A percentile compares a stretch with the other conserved stretches of the same genome.
Evolutionary conservation across 345 rosid species (phyloP).

Genomic region (Syzygium aromaticum): DNA sequence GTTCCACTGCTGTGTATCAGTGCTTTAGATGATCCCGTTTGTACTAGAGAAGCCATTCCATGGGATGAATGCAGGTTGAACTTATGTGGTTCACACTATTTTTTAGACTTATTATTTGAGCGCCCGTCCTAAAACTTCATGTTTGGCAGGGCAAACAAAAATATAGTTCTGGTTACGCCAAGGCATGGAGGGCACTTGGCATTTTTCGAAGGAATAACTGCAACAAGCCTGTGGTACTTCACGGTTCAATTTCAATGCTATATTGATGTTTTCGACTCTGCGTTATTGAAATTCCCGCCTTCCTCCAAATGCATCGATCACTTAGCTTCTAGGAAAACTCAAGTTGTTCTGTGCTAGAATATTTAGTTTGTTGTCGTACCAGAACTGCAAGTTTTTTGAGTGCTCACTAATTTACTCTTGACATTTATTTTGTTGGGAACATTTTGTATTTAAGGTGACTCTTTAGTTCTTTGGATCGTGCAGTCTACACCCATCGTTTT

Average conservation of each 20-base stretch:
- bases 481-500: background rate
- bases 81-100: background rate
- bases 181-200: constrained; percentile 90
- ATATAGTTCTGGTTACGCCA: constrained; percentile 64
- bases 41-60: constrained; percentile 89
- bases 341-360: background rate
- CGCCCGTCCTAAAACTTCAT: background rate
- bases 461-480: background rate
- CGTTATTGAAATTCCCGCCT: background rate
- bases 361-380: background rate
- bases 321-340: background rate
- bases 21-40: constrained; percentile 88
- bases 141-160: constrained; percentile 57
- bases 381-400: background rate
- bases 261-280: background rate
- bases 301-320: background rate
- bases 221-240: constrained; percentile 51
- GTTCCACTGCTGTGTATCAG: constrained; percentile 82
- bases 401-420: background rate
- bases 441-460: background rate
- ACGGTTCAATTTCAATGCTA: background rate
- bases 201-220: constrained; percentile 78
- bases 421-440: background rate
- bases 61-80: constrained; percentile 94
- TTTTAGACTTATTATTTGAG: background rate